These are phyloP conservation scores for Medicago lupulina DNA, from an alignment of 306 rosid genomes.

Conservation along the genomic window DNA sequence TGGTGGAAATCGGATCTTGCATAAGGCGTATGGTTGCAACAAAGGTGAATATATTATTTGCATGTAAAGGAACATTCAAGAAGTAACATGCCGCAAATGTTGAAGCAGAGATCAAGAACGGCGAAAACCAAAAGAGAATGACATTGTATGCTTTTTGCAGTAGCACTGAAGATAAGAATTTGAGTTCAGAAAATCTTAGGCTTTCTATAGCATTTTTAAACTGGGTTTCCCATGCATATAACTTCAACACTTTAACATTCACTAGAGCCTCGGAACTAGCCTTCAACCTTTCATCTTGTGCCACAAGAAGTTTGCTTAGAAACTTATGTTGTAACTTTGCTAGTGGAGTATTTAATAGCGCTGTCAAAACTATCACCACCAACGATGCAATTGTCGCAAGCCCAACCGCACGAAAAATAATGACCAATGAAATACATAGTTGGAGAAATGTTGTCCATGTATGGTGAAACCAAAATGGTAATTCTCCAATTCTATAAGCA, in stretches of 20 bases:
- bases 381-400: slow-evolving; percentile 73
- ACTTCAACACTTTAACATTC: slow-evolving; percentile 73
- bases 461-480: slow-evolving; percentile 80
- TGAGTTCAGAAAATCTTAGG: slow-evolving; percentile 61
- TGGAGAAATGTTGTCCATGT: slow-evolving; percentile 74
- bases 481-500: slow-evolving; percentile 79
- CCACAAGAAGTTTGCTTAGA: slow-evolving; percentile 60
- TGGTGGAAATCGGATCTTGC: slow-evolving; percentile 62
- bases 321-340: slow-evolving; percentile 75
- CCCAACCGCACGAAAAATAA: slow-evolving; percentile 63
- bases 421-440: slow-evolving; percentile 52
- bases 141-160: slow-evolving; percentile 47
- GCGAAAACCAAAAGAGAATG: slow-evolving; percentile 70
- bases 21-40: slow-evolving; percentile 73
- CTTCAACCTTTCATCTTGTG: slow-evolving; percentile 72
- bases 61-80: slow-evolving; percentile 66
- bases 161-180: slow-evolving; percentile 60
- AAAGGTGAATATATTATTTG: slow-evolving; percentile 76
- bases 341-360: slow-evolving; percentile 67
- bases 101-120: slow-evolving; percentile 68
- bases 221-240: slow-evolving; percentile 81
- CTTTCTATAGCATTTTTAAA: slow-evolving; percentile 58
- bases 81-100: slow-evolving; percentile 68
- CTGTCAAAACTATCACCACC: slow-evolving; percentile 64
- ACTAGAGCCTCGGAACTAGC: slow-evolving; percentile 65